Evolutionary conservation across 1,139 yeast species (phyloP), one percentile per base, ranked within the genome.

Genomic region (Suhomyces maxii): DNA sequence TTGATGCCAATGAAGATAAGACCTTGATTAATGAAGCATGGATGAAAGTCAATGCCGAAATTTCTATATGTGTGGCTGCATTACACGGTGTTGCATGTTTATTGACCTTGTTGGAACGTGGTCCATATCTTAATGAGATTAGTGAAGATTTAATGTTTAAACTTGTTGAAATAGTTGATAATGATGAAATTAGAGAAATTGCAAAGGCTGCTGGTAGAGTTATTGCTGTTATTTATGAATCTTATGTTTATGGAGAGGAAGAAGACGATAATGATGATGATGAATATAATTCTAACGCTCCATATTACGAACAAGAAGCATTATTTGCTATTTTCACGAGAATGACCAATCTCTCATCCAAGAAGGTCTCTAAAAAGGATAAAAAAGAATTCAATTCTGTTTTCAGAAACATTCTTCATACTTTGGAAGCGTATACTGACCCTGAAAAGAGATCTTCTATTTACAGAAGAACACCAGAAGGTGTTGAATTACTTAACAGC

Each of bases 161-260:
- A 41, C 57, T 76, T 18, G 65, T 76, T 11, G 67, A 71, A 7
- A 64, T 76, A 38, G 61, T 78, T 30, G 79, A 74, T 46, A 68
- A 73, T 52, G 82, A 77, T 34, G 67, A 63, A 32, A 66, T 61
- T 50, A 54, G 68, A 44, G 73, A 79, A 46, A 60, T 71, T 51
- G 55, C 77, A 41, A 64, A 79, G 58, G 80, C 90, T 33, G 78
- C 83, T 9, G 84, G 83, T 32, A 69, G 86, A 60, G 68, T 83
- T 6, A 69, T 83, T 51, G 93, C 86, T 0, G 70, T 86, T 35
- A 72, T 77, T 50, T 84, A 81, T 60, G 90, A 86, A 57, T 58
- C 78, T 12, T 84, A 71, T 57, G 73, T 73, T 36, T 83, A 82
- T 55, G 65, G 66, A 30, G 68, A 66, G 36, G 65, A 58, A 3